Percentiles rank a stretch among this genome's conserved stretches.
These are phyloP conservation scores for Papiliotrema fonsecae DNA, from an alignment of 1,284 basidiomycete genomes.

Conservation along the genomic window DNA sequence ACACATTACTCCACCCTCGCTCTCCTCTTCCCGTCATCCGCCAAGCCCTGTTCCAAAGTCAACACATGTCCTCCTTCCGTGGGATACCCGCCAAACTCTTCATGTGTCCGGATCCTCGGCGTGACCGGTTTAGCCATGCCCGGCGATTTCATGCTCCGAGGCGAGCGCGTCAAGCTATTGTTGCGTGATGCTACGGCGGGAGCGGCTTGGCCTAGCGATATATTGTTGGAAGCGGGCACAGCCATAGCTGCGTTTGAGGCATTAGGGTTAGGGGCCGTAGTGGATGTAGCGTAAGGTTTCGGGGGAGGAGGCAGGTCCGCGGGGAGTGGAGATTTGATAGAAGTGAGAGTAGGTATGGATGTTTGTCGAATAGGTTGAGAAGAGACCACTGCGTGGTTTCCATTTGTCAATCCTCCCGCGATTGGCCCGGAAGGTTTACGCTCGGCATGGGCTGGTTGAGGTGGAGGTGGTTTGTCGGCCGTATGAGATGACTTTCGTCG, in stretches of 20 bases:
- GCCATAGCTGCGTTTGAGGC: neutral
- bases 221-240: neutral
- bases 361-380: no score
- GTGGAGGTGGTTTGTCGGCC: neutral
- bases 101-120: slow-evolving; percentile 31
- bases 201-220: neutral
- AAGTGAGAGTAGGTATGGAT: no score
- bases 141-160: slow-evolving; percentile 7
- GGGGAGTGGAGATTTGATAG: neutral
- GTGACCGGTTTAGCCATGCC: slow-evolving; percentile 27
- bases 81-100: slow-evolving; percentile 25
- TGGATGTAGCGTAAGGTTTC: neutral
- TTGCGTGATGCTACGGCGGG: neutral
- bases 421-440: no score
- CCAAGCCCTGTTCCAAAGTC: no score
- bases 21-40: neutral
- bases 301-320: neutral
- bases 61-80: neutral
- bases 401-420: no score
- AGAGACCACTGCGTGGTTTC: no score
- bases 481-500: slow-evolving; percentile 4
- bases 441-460: no score
- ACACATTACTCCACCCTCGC: neutral
- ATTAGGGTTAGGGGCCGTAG: neutral
- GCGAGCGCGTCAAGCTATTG: slow-evolving; percentile 1